These are phyloP conservation scores for Tripterygium wilfordii DNA, from an alignment of 177 flowering plant genomes.

Conservation along the genomic window DNA sequence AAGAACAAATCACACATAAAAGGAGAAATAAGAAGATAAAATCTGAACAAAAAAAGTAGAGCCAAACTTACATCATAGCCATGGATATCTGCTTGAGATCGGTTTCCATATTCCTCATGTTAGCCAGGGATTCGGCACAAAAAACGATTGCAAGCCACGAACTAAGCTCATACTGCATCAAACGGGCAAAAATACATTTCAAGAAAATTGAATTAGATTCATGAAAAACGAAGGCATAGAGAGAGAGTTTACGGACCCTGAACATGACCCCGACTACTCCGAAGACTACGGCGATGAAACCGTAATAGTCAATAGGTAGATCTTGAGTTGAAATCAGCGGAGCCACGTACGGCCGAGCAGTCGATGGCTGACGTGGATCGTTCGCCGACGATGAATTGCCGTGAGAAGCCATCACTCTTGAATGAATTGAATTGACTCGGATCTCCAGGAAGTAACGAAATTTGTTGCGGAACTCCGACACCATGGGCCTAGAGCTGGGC, in stretches of 20 bases:
- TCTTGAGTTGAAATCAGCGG: constrained; percentile 50
- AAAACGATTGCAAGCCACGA: constrained; percentile 94
- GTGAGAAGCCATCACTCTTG: no score
- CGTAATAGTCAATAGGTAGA: constrained; percentile 80
- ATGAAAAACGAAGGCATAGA: not conserved
- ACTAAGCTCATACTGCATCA: constrained; percentile 93
- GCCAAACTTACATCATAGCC: constrained; percentile 97
- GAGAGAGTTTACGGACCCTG: constrained; percentile 36
- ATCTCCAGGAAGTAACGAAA: no score
- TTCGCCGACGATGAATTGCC: constrained; percentile 34
- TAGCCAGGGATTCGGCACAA: constrained; percentile 84
- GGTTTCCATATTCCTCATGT: constrained; percentile 85
- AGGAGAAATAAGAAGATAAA: no score
- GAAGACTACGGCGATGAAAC: constrained; percentile 76
- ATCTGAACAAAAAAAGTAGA: no score
- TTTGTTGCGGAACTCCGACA: no score
- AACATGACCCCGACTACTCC: constrained; percentile 86
- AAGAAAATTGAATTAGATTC: no score
- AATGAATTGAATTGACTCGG: no score
- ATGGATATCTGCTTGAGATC: constrained; percentile 90
- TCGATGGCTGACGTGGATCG: constrained; percentile 89
- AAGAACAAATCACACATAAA: no score
- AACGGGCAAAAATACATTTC: no score
- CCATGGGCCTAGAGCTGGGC: no score
- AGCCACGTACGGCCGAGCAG: constrained; percentile 63